These are phyloP conservation scores for Helicostylum pulchrum DNA, from an alignment of 192 early-diverging fungal genomes.

Conservation along the genomic window DNA sequence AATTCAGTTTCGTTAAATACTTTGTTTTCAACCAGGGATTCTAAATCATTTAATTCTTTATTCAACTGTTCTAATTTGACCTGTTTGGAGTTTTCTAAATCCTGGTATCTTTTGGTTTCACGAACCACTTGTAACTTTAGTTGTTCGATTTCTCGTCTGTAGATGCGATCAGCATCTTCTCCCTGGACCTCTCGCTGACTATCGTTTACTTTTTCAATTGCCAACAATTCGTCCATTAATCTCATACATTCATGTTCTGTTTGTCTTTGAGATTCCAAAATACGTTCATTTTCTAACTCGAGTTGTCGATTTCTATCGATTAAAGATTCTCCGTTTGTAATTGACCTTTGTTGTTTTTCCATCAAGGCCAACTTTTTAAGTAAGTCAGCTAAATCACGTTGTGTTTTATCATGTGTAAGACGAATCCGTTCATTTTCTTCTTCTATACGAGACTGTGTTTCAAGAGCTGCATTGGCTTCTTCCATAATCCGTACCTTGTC, in stretches of 20 bases:
- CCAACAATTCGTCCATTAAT: slow-evolving; percentile 71
- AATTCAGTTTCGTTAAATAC: slow-evolving; percentile 70
- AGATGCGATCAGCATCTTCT: neutral
- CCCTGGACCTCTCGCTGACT: neutral
- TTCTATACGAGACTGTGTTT: slow-evolving; percentile 14
- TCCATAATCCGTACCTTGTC: slow-evolving; percentile 29
- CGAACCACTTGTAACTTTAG: slow-evolving; percentile 44
- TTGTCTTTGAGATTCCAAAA: slow-evolving; percentile 59
- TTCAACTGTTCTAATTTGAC: slow-evolving; percentile 55
- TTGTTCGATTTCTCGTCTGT: slow-evolving; percentile 5
- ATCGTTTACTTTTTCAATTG: slow-evolving; percentile 46
- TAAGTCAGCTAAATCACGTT: slow-evolving; percentile 8
- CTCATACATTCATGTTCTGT: slow-evolving; percentile 72
- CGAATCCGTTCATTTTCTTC: slow-evolving; percentile 22
- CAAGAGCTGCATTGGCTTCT: slow-evolving; percentile 20
- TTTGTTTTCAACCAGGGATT: slow-evolving; percentile 69
- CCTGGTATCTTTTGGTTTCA: slow-evolving; percentile 47
- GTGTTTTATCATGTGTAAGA: neutral
- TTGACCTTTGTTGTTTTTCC: slow-evolving; percentile 4
- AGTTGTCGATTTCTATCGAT: slow-evolving; percentile 38
- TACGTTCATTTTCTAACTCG: slow-evolving; percentile 47
- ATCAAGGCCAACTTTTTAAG: slow-evolving; percentile 6
- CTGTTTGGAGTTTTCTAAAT: slow-evolving; percentile 61
- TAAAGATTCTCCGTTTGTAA: neutral
- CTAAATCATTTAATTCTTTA: slow-evolving; percentile 64